Evolutionary conservation across 176 grass and related monocot species (phyloP), one percentile per base, ranked within the genome.

Genomic region (Oryza coarctata): DNA sequence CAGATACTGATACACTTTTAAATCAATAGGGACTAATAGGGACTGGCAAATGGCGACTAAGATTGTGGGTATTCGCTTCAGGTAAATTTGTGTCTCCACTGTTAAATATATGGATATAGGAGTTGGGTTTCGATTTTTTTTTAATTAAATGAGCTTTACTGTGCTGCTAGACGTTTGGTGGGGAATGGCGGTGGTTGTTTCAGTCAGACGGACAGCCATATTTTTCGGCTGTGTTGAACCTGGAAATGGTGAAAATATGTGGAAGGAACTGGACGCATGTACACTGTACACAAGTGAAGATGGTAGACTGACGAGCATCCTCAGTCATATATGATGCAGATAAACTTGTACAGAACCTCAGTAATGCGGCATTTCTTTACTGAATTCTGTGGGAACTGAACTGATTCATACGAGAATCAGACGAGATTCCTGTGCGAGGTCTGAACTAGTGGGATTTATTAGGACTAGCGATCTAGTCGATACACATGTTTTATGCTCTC

Each of bases 1-100:
- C 52, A 30, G 17, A 82, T 39, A 80, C 71, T 75, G 63, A 31
- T 29, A n/a, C 50, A 35, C 52, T 80, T 63, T 40, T 43, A 32
- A 63, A 55, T 29, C 15, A 9, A 15, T 77, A 30, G n/a, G 28
- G 35, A 55, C 47, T 32, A 20, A 15, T 77, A 30, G n/a, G 28
- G 35, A 55, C 47, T 32, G 20, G 0, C 41, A 62, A 76, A 6
- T 52, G 65, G 29, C n/a, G n/a, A 77, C 28, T 18, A 55, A 77
- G 31, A 30, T 20, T 64, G 30, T 7, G 7, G 40, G 12, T 85
- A 31, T 63, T 26, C 18, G 35, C 15, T 49, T 22, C 18, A 55
- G 79, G 61, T 58, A 55, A 7, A 52, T 50, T 14, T 34, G 44
- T 47, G 26, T 40, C 1, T 20, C 0, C 68, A 23, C 3, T 32